Evolutionary conservation across 2,329 filamentous ascomycete species (phyloP).

Genomic region (Aspergillus sclerotialis): DNA sequence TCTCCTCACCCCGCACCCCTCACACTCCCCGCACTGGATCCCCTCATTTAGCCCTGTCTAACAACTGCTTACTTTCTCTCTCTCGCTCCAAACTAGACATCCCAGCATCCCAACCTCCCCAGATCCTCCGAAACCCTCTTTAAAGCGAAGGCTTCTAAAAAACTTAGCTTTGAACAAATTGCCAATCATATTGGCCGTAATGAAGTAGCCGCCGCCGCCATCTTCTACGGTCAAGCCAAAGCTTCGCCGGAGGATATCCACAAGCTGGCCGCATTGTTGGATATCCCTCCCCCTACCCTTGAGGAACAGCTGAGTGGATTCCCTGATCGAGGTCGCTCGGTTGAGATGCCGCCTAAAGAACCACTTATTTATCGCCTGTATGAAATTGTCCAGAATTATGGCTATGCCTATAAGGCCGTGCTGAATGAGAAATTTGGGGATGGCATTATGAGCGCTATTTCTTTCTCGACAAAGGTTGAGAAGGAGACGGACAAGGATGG

Average conservation of each 20-base stretch:
- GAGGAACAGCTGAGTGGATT: conserved; percentile 61
- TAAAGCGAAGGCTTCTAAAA: conserved; percentile 67
- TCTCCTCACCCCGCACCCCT: too few species aligned
- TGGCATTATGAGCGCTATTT: conserved; percentile 95
- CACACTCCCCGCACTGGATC: background rate
- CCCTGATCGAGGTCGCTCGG: conserved; percentile 70
- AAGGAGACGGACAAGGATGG: conserved; percentile 86
- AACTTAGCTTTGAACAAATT: conserved; percentile 73
- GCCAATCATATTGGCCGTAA: conserved; percentile 65
- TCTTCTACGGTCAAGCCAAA: conserved; percentile 84
- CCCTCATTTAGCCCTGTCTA: background rate
- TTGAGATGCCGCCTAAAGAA: conserved; percentile 78
- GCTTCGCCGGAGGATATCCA: conserved; percentile 63
- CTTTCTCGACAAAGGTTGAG: conserved; percentile 83
- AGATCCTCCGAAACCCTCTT: conserved; percentile 67
- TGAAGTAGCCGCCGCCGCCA: conserved; percentile 76
- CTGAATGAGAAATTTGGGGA: conserved; percentile 92
- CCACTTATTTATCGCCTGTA: conserved; percentile 85
- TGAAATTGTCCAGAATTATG: conserved; percentile 95
- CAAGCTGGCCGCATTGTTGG: conserved; percentile 60
- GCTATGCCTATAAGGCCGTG: conserved; percentile 90
- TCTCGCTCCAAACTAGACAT: conserved; percentile 19
- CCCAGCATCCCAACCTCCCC: conserved; percentile 55
- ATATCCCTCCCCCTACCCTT: conserved; percentile 51
- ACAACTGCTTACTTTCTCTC: too few species aligned